Evolutionary conservation across 1,284 basidiomycete genomes (phyloP), one percentile per base, ranked within the genome.

Genomic region (Dichomitus squalens): DNA sequence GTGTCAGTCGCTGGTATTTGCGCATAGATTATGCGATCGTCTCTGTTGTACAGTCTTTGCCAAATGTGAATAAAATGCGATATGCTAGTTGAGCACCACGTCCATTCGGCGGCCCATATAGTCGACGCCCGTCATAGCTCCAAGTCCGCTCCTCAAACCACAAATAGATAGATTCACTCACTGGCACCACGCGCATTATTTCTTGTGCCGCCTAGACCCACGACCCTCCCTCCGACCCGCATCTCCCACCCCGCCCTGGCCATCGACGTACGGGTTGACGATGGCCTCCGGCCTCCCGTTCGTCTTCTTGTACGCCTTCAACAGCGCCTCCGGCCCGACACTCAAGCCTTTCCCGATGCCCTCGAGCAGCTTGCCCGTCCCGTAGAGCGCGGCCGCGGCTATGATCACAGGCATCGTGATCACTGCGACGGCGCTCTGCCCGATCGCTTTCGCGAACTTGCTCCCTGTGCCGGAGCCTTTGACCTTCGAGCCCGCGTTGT

Each of bases 361-460:
- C 55, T 57, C 51, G 51, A 60, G 20, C 21, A 60, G 29, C 58
- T 60, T 53, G 34, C 41, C 58, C 34, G 33, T 29, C 14, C 29
- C 54, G 41, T 49, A 31, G 25, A 53, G 23, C 27, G 18, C 50
- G 21, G 36, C 58, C 12, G 47, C 55, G 23, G 43, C 40, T n/a
- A 44, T 23, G 39, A 35, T 51, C 34, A 53, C 33, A 11, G 58
- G 58, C 35, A 35, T 16, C 25, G 35, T 50, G 50, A 53, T 50
- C 50, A 56, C 14, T 40, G 50, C 53, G 40, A 44, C 21, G 7
- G 50, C 21, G 50, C 58, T 53, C 16, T 21, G 49, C 9, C 58
- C 58, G 44, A 59, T 9, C 44, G 58, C 53, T 18, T 39, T 36
- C 27, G 47, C 53, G 2, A 52, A 40, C 33, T 34, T 43, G 23